Conservation (phyloP, 345 rosid species). For the rapeseed (Brassica napus) region DNA sequence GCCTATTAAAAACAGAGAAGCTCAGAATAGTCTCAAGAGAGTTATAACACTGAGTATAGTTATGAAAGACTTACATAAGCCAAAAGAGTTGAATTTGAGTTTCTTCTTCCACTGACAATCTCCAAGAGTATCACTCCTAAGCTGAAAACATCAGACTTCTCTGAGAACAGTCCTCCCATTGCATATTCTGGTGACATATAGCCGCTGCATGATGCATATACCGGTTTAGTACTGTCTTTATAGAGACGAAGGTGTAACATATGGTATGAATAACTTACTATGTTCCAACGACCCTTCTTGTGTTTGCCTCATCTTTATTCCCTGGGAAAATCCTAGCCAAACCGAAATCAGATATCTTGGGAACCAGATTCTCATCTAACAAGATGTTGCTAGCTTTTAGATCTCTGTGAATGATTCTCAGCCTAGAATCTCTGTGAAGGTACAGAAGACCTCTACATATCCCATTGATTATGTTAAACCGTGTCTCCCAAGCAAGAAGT, state of each 20-base stretch:
- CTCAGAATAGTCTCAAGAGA: constrained; percentile 8
- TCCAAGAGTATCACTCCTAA: constrained; percentile 50
- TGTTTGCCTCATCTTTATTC: constrained; percentile 47
- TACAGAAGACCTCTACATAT: constrained; percentile 20
- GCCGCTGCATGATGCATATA: neutral
- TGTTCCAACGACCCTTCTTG: constrained; percentile 51
- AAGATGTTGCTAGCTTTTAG: constrained; percentile 11
- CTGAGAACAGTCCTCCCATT: constrained; percentile 46
- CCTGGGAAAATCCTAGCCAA: constrained; percentile 48
- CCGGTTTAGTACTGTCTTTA: neutral
- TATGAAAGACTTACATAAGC: constrained; percentile 36
- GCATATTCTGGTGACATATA: constrained; percentile 18
- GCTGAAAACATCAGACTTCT: constrained; percentile 51
- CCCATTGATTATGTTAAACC: constrained; percentile 7
- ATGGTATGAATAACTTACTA: constrained; percentile 35
- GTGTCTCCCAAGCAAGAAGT: constrained; percentile 12
- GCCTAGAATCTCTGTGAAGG: constrained; percentile 26
- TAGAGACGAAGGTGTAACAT: constrained; percentile 10
- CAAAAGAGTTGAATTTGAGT: constrained; percentile 40
- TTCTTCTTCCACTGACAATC: constrained; percentile 46
- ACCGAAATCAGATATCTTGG: constrained; percentile 58
- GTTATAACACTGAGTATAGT: neutral
- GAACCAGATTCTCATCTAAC: constrained; percentile 52
- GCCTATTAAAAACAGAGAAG: constrained; percentile 33
- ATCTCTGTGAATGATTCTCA: constrained; percentile 12